These are phyloP conservation scores for Claviceps sp. DNA, from an alignment of 2,329 filamentous ascomycete species.

Conservation along the genomic window DNA sequence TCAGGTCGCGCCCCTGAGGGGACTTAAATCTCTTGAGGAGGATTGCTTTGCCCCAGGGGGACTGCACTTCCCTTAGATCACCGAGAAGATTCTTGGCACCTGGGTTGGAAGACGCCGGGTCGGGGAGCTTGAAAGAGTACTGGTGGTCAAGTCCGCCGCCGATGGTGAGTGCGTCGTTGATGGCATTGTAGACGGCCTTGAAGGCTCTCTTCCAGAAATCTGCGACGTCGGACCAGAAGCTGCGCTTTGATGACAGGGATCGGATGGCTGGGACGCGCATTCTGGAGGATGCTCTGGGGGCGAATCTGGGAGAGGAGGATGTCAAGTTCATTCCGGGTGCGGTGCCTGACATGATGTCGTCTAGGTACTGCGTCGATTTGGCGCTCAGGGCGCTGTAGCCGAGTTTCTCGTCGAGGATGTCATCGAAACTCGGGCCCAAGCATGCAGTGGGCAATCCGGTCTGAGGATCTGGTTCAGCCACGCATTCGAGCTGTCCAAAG, in stretches of 20 bases:
- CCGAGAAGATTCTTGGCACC: neutral
- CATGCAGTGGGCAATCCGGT: constrained; percentile 4
- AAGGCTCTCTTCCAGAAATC: neutral
- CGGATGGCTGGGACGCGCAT: neutral
- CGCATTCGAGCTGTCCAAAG: neutral
- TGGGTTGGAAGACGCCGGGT: neutral
- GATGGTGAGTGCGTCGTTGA: constrained; percentile 4
- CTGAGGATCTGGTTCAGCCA: neutral
- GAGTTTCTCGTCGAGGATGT: constrained; percentile 1
- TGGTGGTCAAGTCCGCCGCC: constrained; percentile 6
- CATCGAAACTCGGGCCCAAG: constrained; percentile 3
- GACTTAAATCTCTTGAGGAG: neutral
- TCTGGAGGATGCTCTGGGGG: neutral
- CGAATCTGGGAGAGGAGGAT: neutral
- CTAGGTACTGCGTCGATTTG: constrained; percentile 8
- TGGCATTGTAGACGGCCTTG: neutral
- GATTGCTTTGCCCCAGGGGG: constrained; percentile 3
- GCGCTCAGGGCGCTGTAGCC: constrained; percentile 3
- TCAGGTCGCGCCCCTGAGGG: no score
- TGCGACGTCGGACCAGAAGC: constrained; percentile 1
- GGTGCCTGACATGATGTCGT: neutral
- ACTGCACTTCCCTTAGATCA: neutral
- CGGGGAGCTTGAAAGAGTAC: constrained; percentile 10
- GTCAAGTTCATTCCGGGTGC: neutral
- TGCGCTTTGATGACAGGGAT: constrained; percentile 3